phyloP scores from a whole-genome alignment of 805 yeast species.

The Candida montana region DNA sequence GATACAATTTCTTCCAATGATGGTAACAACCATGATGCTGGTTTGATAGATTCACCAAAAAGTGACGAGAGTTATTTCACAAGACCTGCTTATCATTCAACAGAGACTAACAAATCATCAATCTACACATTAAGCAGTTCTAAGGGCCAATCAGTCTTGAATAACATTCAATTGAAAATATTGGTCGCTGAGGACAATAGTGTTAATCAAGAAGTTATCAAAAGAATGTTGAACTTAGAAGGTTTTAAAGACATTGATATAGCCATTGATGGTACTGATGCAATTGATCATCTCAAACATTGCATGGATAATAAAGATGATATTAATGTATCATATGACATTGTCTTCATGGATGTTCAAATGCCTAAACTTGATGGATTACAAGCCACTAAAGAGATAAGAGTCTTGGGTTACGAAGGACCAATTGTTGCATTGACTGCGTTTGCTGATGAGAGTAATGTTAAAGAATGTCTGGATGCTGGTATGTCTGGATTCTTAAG shows the following conservation, averaged over 20 bases:
- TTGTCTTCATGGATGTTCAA: constrained; percentile 94
- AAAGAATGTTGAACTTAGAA: constrained; percentile 80
- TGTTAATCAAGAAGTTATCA: constrained; percentile 92
- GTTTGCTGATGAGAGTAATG: constrained; percentile 89
- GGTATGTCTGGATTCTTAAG: constrained; percentile 92
- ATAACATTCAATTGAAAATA: constrained; percentile 36
- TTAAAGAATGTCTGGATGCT: constrained; percentile 74
- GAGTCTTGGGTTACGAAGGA: constrained; percentile 54
- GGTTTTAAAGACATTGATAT: constrained; percentile 66
- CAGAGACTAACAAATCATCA: constrained; percentile 34
- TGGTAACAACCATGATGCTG: background rate
- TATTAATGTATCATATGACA: constrained; percentile 41
- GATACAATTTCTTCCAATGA: background rate
- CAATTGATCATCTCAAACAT: constrained; percentile 56
- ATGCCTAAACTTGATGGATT: constrained; percentile 95
- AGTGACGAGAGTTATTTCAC: constrained; percentile 14
- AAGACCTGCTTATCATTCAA: constrained; percentile 32
- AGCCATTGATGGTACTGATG: constrained; percentile 91
- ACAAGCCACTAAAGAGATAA: constrained; percentile 69
- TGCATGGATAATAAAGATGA: constrained; percentile 14
- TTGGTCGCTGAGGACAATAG: constrained; percentile 91
- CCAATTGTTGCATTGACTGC: constrained; percentile 96
- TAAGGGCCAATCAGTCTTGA: constrained; percentile 14
- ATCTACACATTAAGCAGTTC: constrained; percentile 9
- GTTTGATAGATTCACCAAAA: background rate